Conservation (phyloP, 495 filamentous ascomycete species). For the Talaromyces ruber region DNA sequence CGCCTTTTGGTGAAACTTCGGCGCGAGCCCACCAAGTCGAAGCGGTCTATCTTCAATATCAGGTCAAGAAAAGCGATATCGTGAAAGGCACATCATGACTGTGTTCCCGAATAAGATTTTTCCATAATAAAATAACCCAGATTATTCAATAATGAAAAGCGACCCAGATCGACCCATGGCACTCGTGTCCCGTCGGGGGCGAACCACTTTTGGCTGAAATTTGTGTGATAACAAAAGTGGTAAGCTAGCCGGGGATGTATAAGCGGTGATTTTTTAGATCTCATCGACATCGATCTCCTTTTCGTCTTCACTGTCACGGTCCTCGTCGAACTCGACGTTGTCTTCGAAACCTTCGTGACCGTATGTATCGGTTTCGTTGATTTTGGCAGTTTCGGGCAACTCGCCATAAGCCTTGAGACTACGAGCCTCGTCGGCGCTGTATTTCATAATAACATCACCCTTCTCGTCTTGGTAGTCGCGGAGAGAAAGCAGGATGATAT, state of each 20-base stretch:
- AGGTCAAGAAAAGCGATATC: slow-evolving; percentile 3
- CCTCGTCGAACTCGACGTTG: slow-evolving; percentile 54
- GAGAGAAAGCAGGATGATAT: slow-evolving; percentile 94
- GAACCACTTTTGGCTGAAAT: background rate
- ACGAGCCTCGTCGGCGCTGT: slow-evolving; percentile 93
- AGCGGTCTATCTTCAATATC: background rate
- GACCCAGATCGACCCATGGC: slow-evolving; percentile 3
- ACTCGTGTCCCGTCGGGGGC: background rate
- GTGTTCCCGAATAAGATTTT: background rate
- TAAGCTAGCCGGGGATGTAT: slow-evolving; percentile 10
- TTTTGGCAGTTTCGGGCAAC: slow-evolving; percentile 95
- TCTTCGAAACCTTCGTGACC: slow-evolving; percentile 52
- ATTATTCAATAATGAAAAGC: slow-evolving; percentile 2
- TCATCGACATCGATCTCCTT: slow-evolving; percentile 55
- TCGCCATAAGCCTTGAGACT: slow-evolving; percentile 93
- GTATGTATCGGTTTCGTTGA: slow-evolving; percentile 98
- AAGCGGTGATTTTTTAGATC: slow-evolving; percentile 30
- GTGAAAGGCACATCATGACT: background rate
- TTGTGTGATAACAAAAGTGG: background rate
- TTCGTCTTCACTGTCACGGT: slow-evolving; percentile 45
- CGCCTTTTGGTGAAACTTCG: background rate
- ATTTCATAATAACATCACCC: slow-evolving; percentile 98
- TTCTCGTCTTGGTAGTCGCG: slow-evolving; percentile 99
- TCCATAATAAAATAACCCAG: background rate
- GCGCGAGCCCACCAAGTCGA: background rate